Evolutionary conservation across 805 yeast species (phyloP), one percentile per base, ranked within the genome.

Genomic region (Ogataea neopini): DNA sequence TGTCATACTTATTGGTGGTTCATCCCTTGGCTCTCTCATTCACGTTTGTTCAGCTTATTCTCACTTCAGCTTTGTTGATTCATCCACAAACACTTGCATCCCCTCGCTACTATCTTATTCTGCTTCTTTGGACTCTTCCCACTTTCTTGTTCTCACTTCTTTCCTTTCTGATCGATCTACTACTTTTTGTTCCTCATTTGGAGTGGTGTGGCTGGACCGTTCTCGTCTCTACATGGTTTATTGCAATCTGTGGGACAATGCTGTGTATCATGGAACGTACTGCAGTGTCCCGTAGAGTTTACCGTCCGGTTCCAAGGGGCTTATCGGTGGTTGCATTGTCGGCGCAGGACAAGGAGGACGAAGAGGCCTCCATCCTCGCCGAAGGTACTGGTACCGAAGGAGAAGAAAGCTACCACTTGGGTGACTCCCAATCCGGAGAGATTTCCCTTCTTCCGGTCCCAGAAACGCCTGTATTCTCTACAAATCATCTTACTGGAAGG

Each of bases 191-290:
- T 1, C 87, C 91, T 2, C 81, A 82, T 60, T 68, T 92, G 45
- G 76, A 80, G 45, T 90, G 89, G 83, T 77, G 84, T 38, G 96
- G 96, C 20, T 92, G 97, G 97, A 69, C 86, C 43, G 77, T 87
- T 49, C 69, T 91, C 20, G 81, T 80, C 0, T 79, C 92, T 1
- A 79, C 94, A 0, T 77, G 85, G 1, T 63, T 84, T 26, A 72
- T 83, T 39, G 85, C 92, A 0, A 52, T 84, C 1, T 74, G 80
- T 23, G 82, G 88, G 1, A 76, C 89, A 1, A 62, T 84, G 53
- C 66, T 86, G 15, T 88, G 96, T 63, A 74, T 87, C 44, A 75
- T 85, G 72, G 80, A 91, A 59, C 72, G 96, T 55, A 76, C 86
- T 0, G 77, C 81, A 4, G 74, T 77, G 19, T 75, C 84, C 15